phyloP scores from a whole-genome alignment of 495 filamentous ascomycete species.

The Penicillium lagena region DNA sequence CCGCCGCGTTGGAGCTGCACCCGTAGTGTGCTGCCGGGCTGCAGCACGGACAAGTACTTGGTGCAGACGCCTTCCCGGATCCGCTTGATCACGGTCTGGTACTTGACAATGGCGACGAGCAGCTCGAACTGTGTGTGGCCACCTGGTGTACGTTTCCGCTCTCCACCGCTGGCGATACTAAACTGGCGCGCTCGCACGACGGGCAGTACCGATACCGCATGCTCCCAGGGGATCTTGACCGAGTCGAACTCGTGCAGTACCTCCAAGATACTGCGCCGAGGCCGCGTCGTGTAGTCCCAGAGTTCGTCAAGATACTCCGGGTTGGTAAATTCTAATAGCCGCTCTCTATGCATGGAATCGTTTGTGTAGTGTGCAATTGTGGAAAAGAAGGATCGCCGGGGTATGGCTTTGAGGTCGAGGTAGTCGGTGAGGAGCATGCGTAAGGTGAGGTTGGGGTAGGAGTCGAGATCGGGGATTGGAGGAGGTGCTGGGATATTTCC shows the following conservation, averaged over 20 bases:
- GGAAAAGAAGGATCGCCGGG: slow-evolving; percentile 78
- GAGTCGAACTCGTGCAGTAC: slow-evolving; percentile 83
- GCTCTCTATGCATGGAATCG: slow-evolving; percentile 68
- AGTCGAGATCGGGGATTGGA: slow-evolving; percentile 36
- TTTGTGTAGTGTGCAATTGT: slow-evolving; percentile 64
- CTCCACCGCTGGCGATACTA: slow-evolving; percentile 75
- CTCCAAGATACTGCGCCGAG: slow-evolving; percentile 85
- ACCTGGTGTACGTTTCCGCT: slow-evolving; percentile 30
- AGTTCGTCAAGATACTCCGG: slow-evolving; percentile 78
- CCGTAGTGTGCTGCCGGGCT: slow-evolving; percentile 46
- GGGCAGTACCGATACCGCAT: slow-evolving; percentile 65
- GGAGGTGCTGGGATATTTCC: slow-evolving; percentile 23
- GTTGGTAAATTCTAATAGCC: slow-evolving; percentile 74
- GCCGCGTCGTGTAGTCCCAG: slow-evolving; percentile 91
- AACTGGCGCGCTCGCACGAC: slow-evolving; percentile 75
- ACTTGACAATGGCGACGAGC: slow-evolving; percentile 86
- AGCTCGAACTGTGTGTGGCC: slow-evolving; percentile 58
- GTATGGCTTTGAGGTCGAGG: slow-evolving; percentile 83
- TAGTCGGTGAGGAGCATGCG: slow-evolving; percentile 71
- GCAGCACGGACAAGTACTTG: slow-evolving; percentile 66
- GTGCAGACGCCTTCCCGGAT: slow-evolving; percentile 86
- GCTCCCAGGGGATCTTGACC: slow-evolving; percentile 73
- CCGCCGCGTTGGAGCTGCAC: slow-evolving; percentile 55
- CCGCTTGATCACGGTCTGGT: slow-evolving; percentile 79
- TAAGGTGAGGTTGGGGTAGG: slow-evolving; percentile 53